phyloP scores from a whole-genome alignment of 441 rosid species.

The Populus hybrid region DNA sequence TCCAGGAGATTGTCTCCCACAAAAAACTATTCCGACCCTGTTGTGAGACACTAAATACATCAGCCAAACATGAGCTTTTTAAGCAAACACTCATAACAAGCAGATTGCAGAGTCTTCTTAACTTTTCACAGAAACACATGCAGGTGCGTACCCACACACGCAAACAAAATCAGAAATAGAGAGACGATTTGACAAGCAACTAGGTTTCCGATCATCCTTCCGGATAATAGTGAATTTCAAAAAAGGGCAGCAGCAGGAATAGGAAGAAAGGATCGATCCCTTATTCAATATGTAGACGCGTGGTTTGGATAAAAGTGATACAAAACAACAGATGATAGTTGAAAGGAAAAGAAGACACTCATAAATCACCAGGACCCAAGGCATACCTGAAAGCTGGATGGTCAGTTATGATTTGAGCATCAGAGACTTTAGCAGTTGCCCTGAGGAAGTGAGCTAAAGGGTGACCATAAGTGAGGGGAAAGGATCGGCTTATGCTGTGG shows the following conservation, averaged over 20 bases:
- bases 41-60: background rate
- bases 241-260: background rate
- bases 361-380: background rate
- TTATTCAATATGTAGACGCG: background rate
- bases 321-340: background rate
- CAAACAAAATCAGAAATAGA: background rate
- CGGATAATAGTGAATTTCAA: too few species aligned
- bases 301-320: background rate
- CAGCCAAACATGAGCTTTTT: background rate
- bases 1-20: slow-evolving; percentile 98
- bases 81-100: background rate
- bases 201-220: background rate
- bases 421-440: slow-evolving; percentile 74
- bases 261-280: background rate
- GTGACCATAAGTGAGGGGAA: slow-evolving; percentile 85
- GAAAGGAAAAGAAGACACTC: background rate
- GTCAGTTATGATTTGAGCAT: slow-evolving; percentile 86
- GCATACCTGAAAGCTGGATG: slow-evolving; percentile 75
- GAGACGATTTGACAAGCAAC: background rate
- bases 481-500: slow-evolving; percentile 62
- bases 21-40: slow-evolving; percentile 92
- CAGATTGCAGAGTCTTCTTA: background rate
- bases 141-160: background rate
- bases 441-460: slow-evolving; percentile 96
- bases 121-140: background rate